Base-by-base conservation (phyloP, 805 yeast species). In the Scheffersomyces ergatensis region DNA sequence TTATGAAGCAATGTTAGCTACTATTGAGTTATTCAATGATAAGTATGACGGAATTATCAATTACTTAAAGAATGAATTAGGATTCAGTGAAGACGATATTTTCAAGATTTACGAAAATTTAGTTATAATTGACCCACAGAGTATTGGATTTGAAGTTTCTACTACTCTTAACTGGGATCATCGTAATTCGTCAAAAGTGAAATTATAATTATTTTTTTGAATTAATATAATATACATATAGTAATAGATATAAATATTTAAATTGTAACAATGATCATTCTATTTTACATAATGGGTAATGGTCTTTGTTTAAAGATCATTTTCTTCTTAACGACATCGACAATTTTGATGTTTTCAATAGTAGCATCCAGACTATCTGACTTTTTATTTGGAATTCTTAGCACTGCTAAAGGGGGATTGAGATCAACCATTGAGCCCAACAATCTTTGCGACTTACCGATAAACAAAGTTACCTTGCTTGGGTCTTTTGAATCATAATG, bases 391-490 rank as follows among this genome's bases (percentile, higher is more conserved):
- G 72, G 68, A 11, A 83, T 67, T 48, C 72, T 70, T 49, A 86
- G 48, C 8, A 86, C 63, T 0, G 82, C 93, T 34, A 85, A 53
- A 0, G 95, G 93, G 0, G 80, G 76, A 9, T 77, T 81, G 11
- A 86, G 54, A 15, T 75, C 68, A 29, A 76, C 81, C 2, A 85
- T 54, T 2, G 66, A 62, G 0, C 95, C 95, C 17, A 84, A 47
- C 19, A 86, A 60, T 45, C 92, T 65, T 55, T 86, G 95, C 4
- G 86, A 78, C 19, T 76, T 80, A 2, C 90, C 87, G 8, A 86
- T 72, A 44, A 66, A 80, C 37, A 86, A 55, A 0, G 83, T 78
- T 0, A 81, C 87, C 33, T 69, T 72, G 0, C 48, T 39, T 3
- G 49, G 50, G 43, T 66, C 69, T 2, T 57, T 55, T 1, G 62